Percentiles rank a stretch among this genome's conserved stretches.
Conservation (phyloP, 495 filamentous ascomycete species). For the Penicillium mononematosum region DNA sequence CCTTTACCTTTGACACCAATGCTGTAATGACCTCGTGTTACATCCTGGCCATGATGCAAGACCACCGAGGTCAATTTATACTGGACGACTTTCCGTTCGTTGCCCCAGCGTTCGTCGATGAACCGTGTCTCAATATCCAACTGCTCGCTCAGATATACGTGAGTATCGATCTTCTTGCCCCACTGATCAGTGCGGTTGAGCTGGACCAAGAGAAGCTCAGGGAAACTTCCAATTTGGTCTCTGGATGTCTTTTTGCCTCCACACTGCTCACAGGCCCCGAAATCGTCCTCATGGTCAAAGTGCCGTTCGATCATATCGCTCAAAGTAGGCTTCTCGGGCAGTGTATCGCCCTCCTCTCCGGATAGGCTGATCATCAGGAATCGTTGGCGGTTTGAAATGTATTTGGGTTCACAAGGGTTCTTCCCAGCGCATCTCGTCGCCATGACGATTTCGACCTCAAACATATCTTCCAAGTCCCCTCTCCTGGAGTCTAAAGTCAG, state of each 20-base stretch:
- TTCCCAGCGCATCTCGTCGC: not conserved
- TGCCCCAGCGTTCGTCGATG: conserved; percentile 6
- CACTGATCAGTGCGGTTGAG: conserved; percentile 9
- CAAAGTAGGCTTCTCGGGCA: not conserved
- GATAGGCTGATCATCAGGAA: not conserved
- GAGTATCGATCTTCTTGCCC: not conserved
- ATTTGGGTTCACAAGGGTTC: not conserved
- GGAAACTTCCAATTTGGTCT: conserved; percentile 1
- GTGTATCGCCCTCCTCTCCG: not conserved
- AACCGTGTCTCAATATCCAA: not conserved
- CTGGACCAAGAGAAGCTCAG: conserved; percentile 18
- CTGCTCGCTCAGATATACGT: conserved; percentile 1
- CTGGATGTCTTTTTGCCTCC: not conserved
- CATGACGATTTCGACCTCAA: not conserved
- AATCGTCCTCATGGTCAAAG: not conserved
- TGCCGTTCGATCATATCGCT: not conserved
- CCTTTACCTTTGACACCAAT: conserved; percentile 24
- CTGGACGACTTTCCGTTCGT: not conserved
- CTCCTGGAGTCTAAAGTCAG: not conserved
- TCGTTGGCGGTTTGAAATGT: not conserved
- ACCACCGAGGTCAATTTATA: conserved; percentile 35
- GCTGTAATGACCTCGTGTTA: conserved; percentile 32
- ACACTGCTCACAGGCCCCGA: not conserved
- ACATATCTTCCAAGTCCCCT: conserved; percentile 1
- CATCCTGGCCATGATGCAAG: conserved; percentile 23